Percentiles rank a stretch among this genome's conserved stretches.
Evolutionary conservation across 225 moss, liverwort and hornwort species (phyloP).

Genomic region (Neckera pumila): DNA sequence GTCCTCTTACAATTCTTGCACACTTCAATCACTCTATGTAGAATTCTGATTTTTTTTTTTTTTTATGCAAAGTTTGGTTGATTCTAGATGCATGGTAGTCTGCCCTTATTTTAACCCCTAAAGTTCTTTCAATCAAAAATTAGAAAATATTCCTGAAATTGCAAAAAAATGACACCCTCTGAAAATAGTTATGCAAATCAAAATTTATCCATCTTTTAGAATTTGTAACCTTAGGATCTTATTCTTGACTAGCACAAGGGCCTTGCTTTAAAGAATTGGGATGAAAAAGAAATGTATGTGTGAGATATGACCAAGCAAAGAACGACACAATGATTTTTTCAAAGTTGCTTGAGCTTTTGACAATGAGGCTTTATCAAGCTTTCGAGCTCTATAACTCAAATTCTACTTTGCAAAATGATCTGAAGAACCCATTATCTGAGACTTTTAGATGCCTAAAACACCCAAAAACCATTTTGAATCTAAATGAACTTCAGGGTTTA

Average conservation of each 20-base stretch:
- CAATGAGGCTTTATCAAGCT: too few relatives aligned
- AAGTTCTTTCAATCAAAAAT: background rate
- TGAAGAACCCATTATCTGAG: rapidly evolving
- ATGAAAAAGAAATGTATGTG: background rate
- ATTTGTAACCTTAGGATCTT: background rate
- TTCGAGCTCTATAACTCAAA: rapidly evolving
- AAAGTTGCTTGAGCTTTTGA: background rate
- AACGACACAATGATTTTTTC: background rate
- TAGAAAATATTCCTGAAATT: background rate
- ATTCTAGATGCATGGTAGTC: rapidly evolving
- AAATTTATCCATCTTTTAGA: background rate
- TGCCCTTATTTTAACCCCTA: background rate
- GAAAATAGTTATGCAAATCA: background rate
- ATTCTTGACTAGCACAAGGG: background rate
- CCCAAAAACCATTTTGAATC: background rate
- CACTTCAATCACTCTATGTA: rapidly evolving
- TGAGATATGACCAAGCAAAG: background rate
- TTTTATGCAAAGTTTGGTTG: background rate
- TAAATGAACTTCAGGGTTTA: too few relatives aligned
- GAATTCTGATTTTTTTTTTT: background rate
- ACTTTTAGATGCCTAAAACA: background rate
- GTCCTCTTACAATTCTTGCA: background rate
- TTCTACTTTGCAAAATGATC: background rate
- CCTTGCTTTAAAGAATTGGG: rapidly evolving
- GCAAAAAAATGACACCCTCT: rapidly evolving